Evolutionary conservation across 768 basidiomycete species (phyloP), one percentile per base, ranked within the genome.

Genomic region (Termitomyces sp.): DNA sequence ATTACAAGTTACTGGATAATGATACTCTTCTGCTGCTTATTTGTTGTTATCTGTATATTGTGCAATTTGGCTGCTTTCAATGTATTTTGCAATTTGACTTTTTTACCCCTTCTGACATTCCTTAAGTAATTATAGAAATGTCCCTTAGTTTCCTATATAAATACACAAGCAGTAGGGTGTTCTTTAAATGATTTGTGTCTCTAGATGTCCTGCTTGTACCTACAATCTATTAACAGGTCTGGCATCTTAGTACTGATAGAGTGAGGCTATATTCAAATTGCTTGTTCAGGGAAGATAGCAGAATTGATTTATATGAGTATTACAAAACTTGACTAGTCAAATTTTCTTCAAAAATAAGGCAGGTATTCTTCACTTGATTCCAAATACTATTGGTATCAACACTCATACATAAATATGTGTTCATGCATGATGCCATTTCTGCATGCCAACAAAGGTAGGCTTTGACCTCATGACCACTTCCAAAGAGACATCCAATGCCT

Each of bases 1-100:
- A 67, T 71, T 98, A 40, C 86, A 85, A 48, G 90, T 95, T 68
- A 77, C 84, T 52, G 66, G 66, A 54, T 67, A 51, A 56, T 47
- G 16, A 32, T 43, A 34, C 10, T n/a, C 28, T 41, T 41, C 40
- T 8, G 14, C 49, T 49, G 14, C 11, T 19, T 35, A 17, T 37
- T 25, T n/a, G 11, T 46, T 19, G 61, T 40, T 57, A 44, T 46
- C 37, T 27, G 21, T 52, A 1, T 49, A 39, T 39, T 52, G 35
- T 52, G 43, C 46, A 37, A 53, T 48, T 32, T 23, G 25, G n/a
- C n/a, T n/a, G 27, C 35, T 57, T 41, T 54, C 43, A 41, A 19
- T 57, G 34, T 40, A 47, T 28, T 21, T 48, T 34, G 40, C 34
- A 41, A 47, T 34, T 4, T 47, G 28, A 30, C 5, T 45, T 17